Conservation (phyloP, 805 yeast genomes). For the Sugiyamaella lignohabitans region DNA sequence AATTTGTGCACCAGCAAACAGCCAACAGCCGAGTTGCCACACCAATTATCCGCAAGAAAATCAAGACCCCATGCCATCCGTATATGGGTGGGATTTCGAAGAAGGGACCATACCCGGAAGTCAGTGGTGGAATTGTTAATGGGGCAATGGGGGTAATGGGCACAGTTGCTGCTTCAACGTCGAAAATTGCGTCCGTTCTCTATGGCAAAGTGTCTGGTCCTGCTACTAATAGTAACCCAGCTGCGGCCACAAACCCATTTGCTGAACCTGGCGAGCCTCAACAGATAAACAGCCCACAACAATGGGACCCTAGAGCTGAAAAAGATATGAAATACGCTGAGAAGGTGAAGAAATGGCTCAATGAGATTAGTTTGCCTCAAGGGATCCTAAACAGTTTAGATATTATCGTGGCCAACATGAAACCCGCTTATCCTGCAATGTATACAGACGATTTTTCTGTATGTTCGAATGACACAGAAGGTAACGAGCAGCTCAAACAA, state of each 20-base stretch:
- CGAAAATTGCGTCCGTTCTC: neutral
- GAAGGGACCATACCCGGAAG: too few relatives aligned
- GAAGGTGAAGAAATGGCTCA: neutral
- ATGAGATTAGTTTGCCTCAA: neutral
- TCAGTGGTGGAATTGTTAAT: too few relatives aligned
- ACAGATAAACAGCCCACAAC: too few relatives aligned
- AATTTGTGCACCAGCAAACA: too few relatives aligned
- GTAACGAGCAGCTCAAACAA: neutral
- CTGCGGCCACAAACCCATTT: too few relatives aligned
- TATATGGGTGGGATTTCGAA: too few relatives aligned
- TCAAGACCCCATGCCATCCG: too few relatives aligned
- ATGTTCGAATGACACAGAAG: neutral
- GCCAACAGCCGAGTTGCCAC: too few relatives aligned
- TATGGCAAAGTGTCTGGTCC: too few relatives aligned
- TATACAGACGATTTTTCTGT: neutral
- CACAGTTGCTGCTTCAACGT: neutral
- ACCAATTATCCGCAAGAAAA: too few relatives aligned
- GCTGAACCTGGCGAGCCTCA: too few relatives aligned
- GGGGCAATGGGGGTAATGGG: neutral
- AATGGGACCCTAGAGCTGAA: neutral
- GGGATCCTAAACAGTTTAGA: neutral
- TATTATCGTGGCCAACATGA: neutral
- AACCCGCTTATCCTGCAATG: neutral
- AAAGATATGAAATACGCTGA: neutral
- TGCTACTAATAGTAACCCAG: too few relatives aligned